Base-by-base conservation (phyloP, 192 early-diverging fungal genomes). In the Backusella liffmaniae region DNA sequence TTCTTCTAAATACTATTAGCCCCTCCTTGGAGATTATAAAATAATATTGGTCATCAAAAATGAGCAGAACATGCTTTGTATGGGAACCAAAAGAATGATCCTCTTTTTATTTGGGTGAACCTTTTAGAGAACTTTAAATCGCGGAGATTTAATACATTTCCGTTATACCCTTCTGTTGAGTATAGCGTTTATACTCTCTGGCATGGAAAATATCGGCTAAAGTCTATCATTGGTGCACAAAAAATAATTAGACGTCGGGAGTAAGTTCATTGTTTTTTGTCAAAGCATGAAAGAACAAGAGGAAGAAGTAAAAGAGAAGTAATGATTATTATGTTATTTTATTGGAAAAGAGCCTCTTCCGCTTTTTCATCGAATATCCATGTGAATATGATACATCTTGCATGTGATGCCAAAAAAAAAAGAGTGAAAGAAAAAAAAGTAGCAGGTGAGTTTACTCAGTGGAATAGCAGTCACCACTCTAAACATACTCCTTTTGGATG, bases 361-460 rank as follows among this genome's bases (percentile, higher is more conserved):
- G 67, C 67, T 69, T 41, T 69, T 69, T 69, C 36, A 36, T 41
- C 67, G 67, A 41, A 41, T 69, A 69, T 36, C 46, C 71, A 72
- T 72, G 71, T 72, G 71, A 72, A 72, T 72, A 72, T 72, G 71
- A 72, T 72, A 49, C 32, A 72, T 51, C 46, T 53, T 34, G 44
- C 71, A 72, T 72, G 71, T 72, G 71, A 72, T 72, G 44, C 49
- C 23, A 51, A 72, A 72, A 72, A 49, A 49, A 34, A 36, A 36
- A 72, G 13, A 34, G 15, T 18, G 49, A 10, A 49, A 46, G 29
- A 67, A 67, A 37, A 75, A 62, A 75, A 75, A 75, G 66, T 44
- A 66, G 56, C 29, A 46, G 42, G 35, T 69, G 21, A 36, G 18
- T 76, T 77, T 62, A 77, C 76, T 72, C 76, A 72, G 76, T 77